Base-by-base conservation (phyloP, 306 rosid species). In the Neltuma alba region DNA sequence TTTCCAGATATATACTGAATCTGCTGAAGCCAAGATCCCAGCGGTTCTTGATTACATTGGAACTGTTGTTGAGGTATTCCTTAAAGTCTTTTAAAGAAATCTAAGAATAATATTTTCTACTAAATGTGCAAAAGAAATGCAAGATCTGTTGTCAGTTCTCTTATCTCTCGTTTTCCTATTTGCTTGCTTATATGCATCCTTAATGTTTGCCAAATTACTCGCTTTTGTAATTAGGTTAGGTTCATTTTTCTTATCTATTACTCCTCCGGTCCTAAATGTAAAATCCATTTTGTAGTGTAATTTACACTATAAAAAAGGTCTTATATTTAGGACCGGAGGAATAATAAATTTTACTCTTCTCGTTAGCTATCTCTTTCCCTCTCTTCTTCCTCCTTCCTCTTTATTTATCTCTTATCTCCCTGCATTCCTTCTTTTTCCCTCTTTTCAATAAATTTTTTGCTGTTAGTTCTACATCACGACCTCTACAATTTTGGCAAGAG, bases 21-120 rank as follows among this genome's bases (percentile, higher is more conserved):
- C 99, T 78, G 99, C 99, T 20, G 97, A 86, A 88, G 99, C 96
- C 76, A 95, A 95, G 89, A 92, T 92, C 82, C 99, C 96, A 6
- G 89, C 98, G 47, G 98, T 92, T 85, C 83, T 92, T 84, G 97
- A 92, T 80, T 95, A 95, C 87, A 78, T 95, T 76, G 97, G 88
- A 80, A 95, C 99, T 79, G 92, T 91, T 52, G 84, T 92, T 61
- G 99, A 92, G 99, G 98, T 94, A 91, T 48, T 71, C 65, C 62
- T 68, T 28, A 27, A 70, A 67, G 16, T 20, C 62, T 23, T 73
- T 81, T 64, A 75, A 52, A 77, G 65, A 20, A 62, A 52, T 47
- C 16, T 33, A 76, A 52, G 67, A 72, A 50, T 44, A 48, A 63
- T 80, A 77, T 63, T 73, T 70, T 81, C 42, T 37, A 55, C 54